Evolutionary conservation across 2,329 filamentous ascomycete genomes (phyloP).

Genomic region (Didymella pinodella): DNA sequence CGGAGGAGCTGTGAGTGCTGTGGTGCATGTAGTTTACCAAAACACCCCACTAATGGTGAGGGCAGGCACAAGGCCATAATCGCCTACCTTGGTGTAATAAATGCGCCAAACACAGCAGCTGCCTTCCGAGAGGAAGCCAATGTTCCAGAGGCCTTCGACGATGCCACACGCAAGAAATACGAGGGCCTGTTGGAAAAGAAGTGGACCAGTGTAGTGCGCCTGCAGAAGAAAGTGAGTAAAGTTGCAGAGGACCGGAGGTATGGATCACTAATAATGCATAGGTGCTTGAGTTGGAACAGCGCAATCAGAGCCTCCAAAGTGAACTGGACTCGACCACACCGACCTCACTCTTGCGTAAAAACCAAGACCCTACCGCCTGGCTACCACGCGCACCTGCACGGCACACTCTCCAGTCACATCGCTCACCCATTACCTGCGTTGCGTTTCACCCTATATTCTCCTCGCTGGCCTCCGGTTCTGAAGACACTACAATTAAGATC

Average conservation of each 20-base stretch:
- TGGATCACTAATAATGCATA: conserved; percentile 50
- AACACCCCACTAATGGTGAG: conserved; percentile 25
- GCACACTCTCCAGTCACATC: conserved; percentile 84
- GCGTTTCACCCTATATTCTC: conserved; percentile 94
- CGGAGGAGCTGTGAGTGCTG: conserved; percentile 82
- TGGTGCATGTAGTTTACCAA: neutral
- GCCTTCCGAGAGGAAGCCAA: conserved; percentile 79
- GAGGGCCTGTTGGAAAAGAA: conserved; percentile 95
- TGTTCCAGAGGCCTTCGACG: conserved; percentile 77
- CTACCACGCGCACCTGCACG: conserved; percentile 82
- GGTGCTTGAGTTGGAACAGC: conserved; percentile 93
- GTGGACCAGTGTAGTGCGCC: conserved; percentile 92
- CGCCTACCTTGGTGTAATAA: conserved; percentile 80
- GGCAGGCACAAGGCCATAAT: conserved; percentile 90
- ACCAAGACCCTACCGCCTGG: conserved; percentile 86
- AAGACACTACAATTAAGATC: conserved; percentile 93
- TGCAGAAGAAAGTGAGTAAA: conserved; percentile 85
- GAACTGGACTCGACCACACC: conserved; percentile 87
- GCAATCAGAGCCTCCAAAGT: conserved; percentile 74
- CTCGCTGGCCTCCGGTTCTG: conserved; percentile 86
- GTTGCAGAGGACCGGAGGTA: neutral
- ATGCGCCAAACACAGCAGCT: conserved; percentile 72
- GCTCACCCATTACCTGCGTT: conserved; percentile 81
- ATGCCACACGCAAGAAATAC: conserved; percentile 88
- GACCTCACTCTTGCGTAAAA: conserved; percentile 76